Conservation (phyloP, 352 stramenopile genomes). For the Aphanomyces invadans region DNA sequence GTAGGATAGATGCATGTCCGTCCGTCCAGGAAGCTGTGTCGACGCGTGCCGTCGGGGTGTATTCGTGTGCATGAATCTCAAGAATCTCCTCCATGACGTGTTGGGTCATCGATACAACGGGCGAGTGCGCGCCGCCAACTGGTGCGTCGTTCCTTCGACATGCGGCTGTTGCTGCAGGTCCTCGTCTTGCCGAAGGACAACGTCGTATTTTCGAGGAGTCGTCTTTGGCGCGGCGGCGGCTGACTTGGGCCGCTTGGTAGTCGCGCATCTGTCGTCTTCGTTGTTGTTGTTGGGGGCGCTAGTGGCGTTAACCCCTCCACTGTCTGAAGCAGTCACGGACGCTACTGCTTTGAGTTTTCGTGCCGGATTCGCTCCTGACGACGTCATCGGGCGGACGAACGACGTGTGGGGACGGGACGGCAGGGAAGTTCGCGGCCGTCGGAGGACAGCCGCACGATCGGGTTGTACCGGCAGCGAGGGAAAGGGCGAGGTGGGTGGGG, state of each 20-base stretch:
- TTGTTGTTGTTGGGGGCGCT: neutral
- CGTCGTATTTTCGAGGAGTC: neutral
- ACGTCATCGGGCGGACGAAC: slow-evolving; percentile 7
- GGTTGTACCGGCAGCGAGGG: neutral
- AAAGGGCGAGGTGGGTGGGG: slow-evolving; percentile 23
- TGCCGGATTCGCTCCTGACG: too few relatives aligned
- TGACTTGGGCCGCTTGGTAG: slow-evolving; percentile 1
- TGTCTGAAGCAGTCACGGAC: neutral
- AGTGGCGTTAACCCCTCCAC: neutral
- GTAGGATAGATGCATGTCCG: slow-evolving; percentile 31
- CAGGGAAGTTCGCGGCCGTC: neutral
- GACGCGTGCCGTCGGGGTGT: neutral
- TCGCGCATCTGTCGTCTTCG: neutral
- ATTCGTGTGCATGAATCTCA: neutral
- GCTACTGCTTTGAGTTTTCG: neutral
- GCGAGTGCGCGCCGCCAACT: slow-evolving; percentile 13
- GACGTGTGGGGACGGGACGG: neutral
- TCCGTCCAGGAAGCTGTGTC: too few relatives aligned
- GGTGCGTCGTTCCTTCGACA: slow-evolving; percentile 25
- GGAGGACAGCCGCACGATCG: neutral
- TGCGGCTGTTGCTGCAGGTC: neutral
- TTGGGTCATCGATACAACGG: slow-evolving; percentile 20
- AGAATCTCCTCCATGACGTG: neutral
- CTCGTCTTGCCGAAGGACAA: neutral
- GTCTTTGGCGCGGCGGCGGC: neutral